These are phyloP conservation scores for Nidula niveotomentosa DNA, from an alignment of 1,284 basidiomycete species.

Conservation along the genomic window DNA sequence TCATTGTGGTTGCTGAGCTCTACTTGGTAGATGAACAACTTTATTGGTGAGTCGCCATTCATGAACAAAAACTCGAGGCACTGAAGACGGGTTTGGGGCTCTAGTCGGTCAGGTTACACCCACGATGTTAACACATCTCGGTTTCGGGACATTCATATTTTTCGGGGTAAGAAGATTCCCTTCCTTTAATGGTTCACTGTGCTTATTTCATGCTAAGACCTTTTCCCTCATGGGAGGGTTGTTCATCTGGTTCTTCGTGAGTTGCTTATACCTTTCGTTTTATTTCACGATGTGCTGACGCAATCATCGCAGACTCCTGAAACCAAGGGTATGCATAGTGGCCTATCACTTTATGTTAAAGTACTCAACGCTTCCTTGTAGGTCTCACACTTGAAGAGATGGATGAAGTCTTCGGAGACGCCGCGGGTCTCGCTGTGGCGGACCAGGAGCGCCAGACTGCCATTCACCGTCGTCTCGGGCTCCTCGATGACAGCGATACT, in stretches of 20 bases:
- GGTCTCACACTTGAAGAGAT: conserved; percentile 69
- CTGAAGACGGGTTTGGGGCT: too few relatives aligned
- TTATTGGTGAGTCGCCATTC: conserved; percentile 47
- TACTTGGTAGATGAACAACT: conserved; percentile 69
- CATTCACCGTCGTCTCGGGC: conserved; percentile 60
- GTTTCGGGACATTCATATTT: conserved; percentile 69
- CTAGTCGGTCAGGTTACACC: conserved; percentile 53
- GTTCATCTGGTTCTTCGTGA: conserved; percentile 62
- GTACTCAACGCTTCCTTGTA: background rate
- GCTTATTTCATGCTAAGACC: conserved; percentile 27
- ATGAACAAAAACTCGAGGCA: too few relatives aligned
- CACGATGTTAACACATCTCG: conserved; percentile 55
- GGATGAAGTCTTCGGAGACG: conserved; percentile 65
- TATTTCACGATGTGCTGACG: background rate
- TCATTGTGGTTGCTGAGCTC: conserved; percentile 2
- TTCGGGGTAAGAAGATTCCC: conserved; percentile 48
- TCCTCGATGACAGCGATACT: conserved; percentile 22
- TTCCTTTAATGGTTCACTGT: background rate
- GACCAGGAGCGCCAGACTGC: conserved; percentile 55
- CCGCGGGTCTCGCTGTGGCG: conserved; percentile 46
- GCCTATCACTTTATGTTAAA: too few relatives aligned
- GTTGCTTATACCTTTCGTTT: conserved; percentile 15
- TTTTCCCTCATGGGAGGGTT: conserved; percentile 66
- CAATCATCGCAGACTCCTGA: conserved; percentile 49
- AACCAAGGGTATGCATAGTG: conserved; percentile 38